Evolutionary conservation across 352 stramenopile genomes (phyloP).

Genomic region (Phytophthora pini): DNA sequence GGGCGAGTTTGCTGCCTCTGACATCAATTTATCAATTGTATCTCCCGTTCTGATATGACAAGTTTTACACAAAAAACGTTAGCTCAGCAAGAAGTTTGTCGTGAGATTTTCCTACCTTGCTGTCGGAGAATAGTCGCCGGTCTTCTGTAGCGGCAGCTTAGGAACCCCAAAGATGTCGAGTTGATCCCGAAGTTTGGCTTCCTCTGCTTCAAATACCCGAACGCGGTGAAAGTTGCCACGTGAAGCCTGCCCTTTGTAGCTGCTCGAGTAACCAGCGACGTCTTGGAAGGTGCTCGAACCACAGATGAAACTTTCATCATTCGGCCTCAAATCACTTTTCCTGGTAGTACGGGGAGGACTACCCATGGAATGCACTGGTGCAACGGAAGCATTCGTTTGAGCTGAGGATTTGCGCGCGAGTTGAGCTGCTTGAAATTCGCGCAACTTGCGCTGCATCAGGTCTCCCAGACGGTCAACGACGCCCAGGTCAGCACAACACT

Average conservation of each 20-base stretch:
- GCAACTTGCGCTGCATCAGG: constrained; percentile 72
- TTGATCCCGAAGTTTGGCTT: constrained; percentile 55
- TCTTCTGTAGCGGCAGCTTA: constrained; percentile 44
- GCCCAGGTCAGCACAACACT: constrained; percentile 61
- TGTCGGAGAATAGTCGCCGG: constrained; percentile 14
- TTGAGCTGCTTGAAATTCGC: constrained; percentile 52
- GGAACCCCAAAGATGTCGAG: constrained; percentile 73
- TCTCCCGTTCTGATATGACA: constrained; percentile 33
- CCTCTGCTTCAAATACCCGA: constrained; percentile 67
- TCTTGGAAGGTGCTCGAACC: constrained; percentile 64
- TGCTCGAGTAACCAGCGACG: constrained; percentile 61
- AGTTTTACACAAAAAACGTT: not conserved
- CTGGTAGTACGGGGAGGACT: constrained; percentile 31
- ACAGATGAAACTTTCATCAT: constrained; percentile 66
- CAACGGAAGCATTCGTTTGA: not conserved
- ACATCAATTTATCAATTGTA: constrained; percentile 57
- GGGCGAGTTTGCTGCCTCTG: constrained; percentile 28
- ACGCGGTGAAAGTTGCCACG: constrained; percentile 56
- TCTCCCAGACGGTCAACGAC: constrained; percentile 60
- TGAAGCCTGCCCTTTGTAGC: constrained; percentile 64
- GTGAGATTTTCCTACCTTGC: constrained; percentile 15
- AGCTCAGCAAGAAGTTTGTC: not conserved
- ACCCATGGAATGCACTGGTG: constrained; percentile 19
- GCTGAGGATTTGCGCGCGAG: constrained; percentile 38
- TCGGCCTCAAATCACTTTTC: constrained; percentile 28